A percentile compares a stretch with the other conserved stretches of the same genome.
Conservation (phyloP, 352 stramenopile genomes). For the Globisporangium canariense region DNA sequence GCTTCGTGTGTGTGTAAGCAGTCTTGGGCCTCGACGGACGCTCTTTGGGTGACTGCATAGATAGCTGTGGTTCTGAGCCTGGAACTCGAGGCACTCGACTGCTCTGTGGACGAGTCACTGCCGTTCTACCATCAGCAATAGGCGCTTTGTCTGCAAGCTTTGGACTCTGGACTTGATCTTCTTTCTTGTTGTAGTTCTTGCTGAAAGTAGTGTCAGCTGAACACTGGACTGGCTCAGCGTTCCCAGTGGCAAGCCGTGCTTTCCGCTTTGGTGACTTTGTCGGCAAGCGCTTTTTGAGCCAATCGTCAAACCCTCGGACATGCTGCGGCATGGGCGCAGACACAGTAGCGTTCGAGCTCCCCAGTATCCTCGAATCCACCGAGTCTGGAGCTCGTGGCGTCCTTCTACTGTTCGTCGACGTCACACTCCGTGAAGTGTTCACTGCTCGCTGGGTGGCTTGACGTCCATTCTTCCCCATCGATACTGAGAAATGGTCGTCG, state of each 20-base stretch:
- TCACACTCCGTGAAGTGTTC: not conserved
- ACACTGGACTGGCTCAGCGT: conserved; percentile 11
- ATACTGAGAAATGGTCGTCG: not conserved
- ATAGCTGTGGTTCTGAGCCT: not conserved
- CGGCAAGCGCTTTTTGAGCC: conserved; percentile 30
- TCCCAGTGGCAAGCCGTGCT: conserved; percentile 8
- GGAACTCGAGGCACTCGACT: not conserved
- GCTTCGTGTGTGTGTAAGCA: conserved; percentile 22
- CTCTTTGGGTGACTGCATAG: not conserved
- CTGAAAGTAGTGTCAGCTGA: not conserved
- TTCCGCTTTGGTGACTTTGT: conserved; percentile 7
- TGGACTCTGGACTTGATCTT: not conserved
- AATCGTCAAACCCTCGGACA: conserved; percentile 38
- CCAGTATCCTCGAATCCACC: not conserved
- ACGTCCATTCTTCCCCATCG: not conserved
- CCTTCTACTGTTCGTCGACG: not conserved
- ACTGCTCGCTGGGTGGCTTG: not conserved
- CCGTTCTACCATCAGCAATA: not conserved
- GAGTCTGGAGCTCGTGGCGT: not conserved
- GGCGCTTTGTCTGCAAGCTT: not conserved
- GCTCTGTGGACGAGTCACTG: not conserved
- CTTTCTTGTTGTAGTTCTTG: not conserved
- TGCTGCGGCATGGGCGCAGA: not conserved
- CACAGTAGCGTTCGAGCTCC: too few species aligned
- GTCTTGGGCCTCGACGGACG: conserved; percentile 24